A percentile compares a stretch with the other conserved stretches of the same genome.
Conservation (phyloP, 1,284 basidiomycete genomes). For the Sutorius eximius region DNA sequence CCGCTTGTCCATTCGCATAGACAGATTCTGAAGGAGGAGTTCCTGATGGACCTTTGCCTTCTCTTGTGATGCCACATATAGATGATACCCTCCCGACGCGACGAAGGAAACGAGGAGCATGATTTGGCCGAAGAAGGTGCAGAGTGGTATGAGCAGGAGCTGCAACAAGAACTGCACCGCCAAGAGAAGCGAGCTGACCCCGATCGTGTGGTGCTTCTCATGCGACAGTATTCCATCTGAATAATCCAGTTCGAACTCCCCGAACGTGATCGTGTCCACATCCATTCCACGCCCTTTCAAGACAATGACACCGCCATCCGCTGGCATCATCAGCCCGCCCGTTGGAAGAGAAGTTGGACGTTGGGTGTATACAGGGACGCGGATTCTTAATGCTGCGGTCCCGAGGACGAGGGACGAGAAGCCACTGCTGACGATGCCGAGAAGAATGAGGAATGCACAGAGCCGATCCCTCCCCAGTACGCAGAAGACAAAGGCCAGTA, state of each 20-base stretch:
- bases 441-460: conserved; percentile 30
- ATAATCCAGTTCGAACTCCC: conserved; percentile 28
- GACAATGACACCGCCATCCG: conserved; percentile 21
- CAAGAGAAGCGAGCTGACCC: conserved; percentile 24
- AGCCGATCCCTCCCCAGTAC: conserved; percentile 17
- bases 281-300: conserved; percentile 27
- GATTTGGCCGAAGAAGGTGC: conserved; percentile 32
- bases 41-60: conserved; percentile 22
- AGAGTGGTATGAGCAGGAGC: conserved; percentile 26
- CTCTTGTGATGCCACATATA: conserved; percentile 26
- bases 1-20: conserved; percentile 12
- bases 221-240: conserved; percentile 10
- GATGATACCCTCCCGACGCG: conserved; percentile 32
- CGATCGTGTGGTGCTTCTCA: conserved; percentile 16
- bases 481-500: conserved; percentile 18
- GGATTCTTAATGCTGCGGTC: conserved; percentile 22
- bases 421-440: conserved; percentile 31
- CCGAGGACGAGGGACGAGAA: conserved; percentile 29
- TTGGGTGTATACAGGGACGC: conserved; percentile 21
- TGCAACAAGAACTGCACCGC: conserved; percentile 26
- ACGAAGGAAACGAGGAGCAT: conserved; percentile 25
- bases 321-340: conserved; percentile 26
- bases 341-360: conserved; percentile 19
- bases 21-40: conserved; percentile 20
- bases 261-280: conserved; percentile 29